Evolutionary conservation across 768 basidiomycete species (phyloP).

Genomic region (Suillus plorans): DNA sequence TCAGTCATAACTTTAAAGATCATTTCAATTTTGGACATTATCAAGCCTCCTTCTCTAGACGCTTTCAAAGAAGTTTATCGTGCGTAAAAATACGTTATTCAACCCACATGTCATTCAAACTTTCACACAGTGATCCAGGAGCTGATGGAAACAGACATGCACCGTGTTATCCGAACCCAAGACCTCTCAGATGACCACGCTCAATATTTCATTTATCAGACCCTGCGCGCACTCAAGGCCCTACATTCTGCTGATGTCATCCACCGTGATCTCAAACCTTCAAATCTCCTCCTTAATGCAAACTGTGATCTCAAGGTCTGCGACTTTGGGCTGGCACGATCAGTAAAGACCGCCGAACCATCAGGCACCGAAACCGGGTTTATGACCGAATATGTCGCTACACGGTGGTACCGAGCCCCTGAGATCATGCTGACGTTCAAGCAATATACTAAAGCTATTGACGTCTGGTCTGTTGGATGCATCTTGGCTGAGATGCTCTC

Average conservation of each 20-base stretch:
- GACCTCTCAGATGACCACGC: slow-evolving; percentile 95
- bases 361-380: slow-evolving; percentile 83
- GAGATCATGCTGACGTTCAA: slow-evolving; percentile 99
- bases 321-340: slow-evolving; percentile 95
- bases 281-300: slow-evolving; percentile 94
- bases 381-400: slow-evolving; percentile 98
- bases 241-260: slow-evolving; percentile 96
- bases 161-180: slow-evolving; percentile 93
- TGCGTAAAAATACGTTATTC: slow-evolving; percentile 31
- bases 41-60: slow-evolving; percentile 79
- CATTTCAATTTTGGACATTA: slow-evolving; percentile 87
- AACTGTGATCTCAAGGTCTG: slow-evolving; percentile 95
- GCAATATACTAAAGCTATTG: slow-evolving; percentile 96
- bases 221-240: slow-evolving; percentile 92
- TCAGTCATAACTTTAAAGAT: slow-evolving; percentile 47
- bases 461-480: slow-evolving; percentile 86
- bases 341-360: slow-evolving; percentile 81
- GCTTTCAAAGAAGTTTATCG: slow-evolving; percentile 85
- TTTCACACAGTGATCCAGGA: slow-evolving; percentile 74
- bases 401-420: slow-evolving; percentile 97
- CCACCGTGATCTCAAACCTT: slow-evolving; percentile 95
- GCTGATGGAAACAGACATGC: slow-evolving; percentile 95
- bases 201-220: slow-evolving; percentile 93
- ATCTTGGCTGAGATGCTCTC: slow-evolving; percentile 97
- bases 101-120: slow-evolving; percentile 11